A percentile compares a stretch with the other conserved stretches of the same genome.
phyloP scores from a whole-genome alignment of 83 land plant species.

The Diphasiastrum complanatum region DNA sequence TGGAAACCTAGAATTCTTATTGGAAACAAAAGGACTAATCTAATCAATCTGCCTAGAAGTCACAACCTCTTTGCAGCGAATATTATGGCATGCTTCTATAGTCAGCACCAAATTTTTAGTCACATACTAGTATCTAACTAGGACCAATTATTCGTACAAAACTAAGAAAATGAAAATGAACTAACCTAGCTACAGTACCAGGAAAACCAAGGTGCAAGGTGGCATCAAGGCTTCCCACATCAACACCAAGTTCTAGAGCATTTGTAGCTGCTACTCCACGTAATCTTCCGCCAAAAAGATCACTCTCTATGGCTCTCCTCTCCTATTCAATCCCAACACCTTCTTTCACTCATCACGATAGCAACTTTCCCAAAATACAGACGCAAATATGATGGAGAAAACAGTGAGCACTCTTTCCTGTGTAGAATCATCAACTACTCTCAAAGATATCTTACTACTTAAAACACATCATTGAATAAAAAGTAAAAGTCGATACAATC shows the following conservation, averaged over 20 bases:
- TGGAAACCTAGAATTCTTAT: background rate
- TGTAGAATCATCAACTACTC: background rate
- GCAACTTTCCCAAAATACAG: background rate
- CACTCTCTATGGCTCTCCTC: constrained; percentile 76
- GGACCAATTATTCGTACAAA: too few species aligned
- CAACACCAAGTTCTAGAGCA: constrained; percentile 97
- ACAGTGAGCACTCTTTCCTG: too few species aligned
- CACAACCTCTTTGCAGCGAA: too few species aligned
- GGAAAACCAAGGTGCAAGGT: constrained; percentile 98
- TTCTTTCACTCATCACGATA: background rate
- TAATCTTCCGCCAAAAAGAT: constrained; percentile 79
- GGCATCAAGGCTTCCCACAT: constrained; percentile 90
- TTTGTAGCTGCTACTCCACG: constrained; percentile 95
- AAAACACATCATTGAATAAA: background rate
- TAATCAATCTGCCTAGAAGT: too few species aligned
- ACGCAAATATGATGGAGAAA: constrained; percentile 4
- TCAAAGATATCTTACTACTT: background rate
- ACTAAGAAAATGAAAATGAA: background rate
- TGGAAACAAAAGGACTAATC: too few species aligned
- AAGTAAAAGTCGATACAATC: background rate
- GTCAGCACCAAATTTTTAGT: too few species aligned
- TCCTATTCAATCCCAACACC: constrained; percentile 46
- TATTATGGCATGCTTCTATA: too few species aligned
- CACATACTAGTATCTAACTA: too few species aligned
- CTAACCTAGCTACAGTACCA: constrained; percentile 85